Conservation (phyloP, 106 monocot genomes). For the Phalaenopsis aphrodite region DNA sequence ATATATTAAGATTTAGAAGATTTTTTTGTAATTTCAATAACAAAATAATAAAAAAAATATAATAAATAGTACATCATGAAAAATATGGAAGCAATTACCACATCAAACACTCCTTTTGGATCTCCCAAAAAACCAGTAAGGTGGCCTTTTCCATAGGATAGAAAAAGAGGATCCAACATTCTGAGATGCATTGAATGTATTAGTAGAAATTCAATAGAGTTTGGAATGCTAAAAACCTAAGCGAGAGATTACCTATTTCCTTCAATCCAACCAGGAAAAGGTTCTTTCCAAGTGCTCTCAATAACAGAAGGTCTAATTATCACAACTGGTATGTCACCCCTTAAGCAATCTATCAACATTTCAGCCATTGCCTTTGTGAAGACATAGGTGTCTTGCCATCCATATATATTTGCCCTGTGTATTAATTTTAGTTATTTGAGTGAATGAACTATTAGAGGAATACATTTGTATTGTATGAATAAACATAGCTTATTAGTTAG, state of each 20-base stretch:
- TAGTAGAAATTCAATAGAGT: not conserved
- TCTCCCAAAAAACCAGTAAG: constrained; percentile 73
- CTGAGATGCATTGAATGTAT: constrained; percentile 16
- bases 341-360: constrained; percentile 65
- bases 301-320: constrained; percentile 73
- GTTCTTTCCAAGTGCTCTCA: constrained; percentile 76
- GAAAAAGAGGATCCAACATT: constrained; percentile 89
- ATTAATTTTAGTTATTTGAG: not conserved
- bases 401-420: constrained; percentile 56
- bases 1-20: not conserved
- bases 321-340: constrained; percentile 78
- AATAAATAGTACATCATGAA: not conserved
- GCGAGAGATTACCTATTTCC: constrained; percentile 56
- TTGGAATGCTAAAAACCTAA: not conserved
- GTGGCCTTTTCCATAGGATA: constrained; percentile 86
- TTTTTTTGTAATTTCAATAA: not conserved
- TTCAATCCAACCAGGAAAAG: constrained; percentile 97
- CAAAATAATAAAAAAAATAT: not conserved
- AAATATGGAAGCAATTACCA: constrained; percentile 29
- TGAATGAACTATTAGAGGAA: not conserved
- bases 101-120: constrained; percentile 68
- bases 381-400: constrained; percentile 90
- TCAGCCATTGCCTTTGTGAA: constrained; percentile 98
- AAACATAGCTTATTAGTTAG: no score
- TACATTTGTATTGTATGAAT: not conserved